A percentile compares a stretch with the other conserved stretches of the same genome.
Evolutionary conservation across 2,329 filamentous ascomycete genomes (phyloP).

Genomic region (Fusarium dlaminii): DNA sequence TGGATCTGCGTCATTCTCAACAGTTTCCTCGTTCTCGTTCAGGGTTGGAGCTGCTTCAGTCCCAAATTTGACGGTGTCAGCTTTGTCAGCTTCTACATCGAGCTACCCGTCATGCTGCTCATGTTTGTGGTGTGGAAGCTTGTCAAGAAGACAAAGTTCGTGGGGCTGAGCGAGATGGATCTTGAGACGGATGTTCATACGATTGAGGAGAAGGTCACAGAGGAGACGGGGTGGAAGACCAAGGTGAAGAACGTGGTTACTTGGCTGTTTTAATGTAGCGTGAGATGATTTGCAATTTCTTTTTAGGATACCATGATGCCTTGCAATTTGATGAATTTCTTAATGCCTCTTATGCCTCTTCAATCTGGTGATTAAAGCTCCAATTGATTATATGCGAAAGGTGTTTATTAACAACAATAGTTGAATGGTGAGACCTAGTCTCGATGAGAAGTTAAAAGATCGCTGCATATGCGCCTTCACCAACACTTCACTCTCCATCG

Average conservation of each 20-base stretch:
- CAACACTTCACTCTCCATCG: slow-evolving; percentile 8
- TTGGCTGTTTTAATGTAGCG: slow-evolving; percentile 49
- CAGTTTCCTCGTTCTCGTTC: slow-evolving; percentile 67
- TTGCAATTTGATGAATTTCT: neutral
- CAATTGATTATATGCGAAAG: neutral
- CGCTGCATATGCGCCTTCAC: neutral
- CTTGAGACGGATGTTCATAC: slow-evolving; percentile 68
- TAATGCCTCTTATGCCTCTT: no score
- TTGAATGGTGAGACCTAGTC: slow-evolving; percentile 10
- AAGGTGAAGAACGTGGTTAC: slow-evolving; percentile 37
- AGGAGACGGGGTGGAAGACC: slow-evolving; percentile 59
- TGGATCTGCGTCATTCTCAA: slow-evolving; percentile 66
- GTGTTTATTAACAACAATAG: neutral
- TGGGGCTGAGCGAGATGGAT: slow-evolving; percentile 68
- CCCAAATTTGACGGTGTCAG: slow-evolving; percentile 65
- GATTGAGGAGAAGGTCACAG: slow-evolving; percentile 49
- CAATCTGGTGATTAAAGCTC: neutral
- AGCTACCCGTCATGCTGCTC: slow-evolving; percentile 68
- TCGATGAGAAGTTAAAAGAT: slow-evolving; percentile 2
- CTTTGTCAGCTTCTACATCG: slow-evolving; percentile 72
- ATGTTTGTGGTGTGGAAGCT: slow-evolving; percentile 79
- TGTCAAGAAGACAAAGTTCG: slow-evolving; percentile 68
- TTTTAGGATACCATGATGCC: neutral
- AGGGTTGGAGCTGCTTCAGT: slow-evolving; percentile 71
- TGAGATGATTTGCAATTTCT: neutral